Evolutionary conservation across 2,329 filamentous ascomycete genomes (phyloP).

Genomic region (Colletotrichum sp.): DNA sequence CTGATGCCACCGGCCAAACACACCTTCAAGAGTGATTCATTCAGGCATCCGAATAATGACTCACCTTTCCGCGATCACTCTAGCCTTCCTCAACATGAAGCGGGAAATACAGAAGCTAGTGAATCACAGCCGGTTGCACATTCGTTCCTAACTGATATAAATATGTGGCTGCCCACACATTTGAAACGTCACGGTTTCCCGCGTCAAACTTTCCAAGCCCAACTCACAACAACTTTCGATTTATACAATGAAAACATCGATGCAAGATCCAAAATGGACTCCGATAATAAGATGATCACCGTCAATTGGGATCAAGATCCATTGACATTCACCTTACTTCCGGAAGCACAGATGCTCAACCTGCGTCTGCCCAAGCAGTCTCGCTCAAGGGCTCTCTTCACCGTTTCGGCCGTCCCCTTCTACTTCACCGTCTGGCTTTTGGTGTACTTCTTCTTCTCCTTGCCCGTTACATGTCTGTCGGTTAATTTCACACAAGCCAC

Average conservation of each 20-base stretch:
- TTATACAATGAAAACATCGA: not conserved
- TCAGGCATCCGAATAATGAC: not conserved
- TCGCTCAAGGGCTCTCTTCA: not conserved
- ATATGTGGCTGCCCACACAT: rapidly evolving
- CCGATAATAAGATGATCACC: not conserved
- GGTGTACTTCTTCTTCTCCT: not conserved
- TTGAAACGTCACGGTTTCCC: not conserved
- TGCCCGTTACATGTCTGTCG: not conserved
- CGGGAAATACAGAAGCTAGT: not conserved
- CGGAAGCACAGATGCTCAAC: not conserved
- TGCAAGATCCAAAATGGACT: not conserved
- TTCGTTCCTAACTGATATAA: not conserved
- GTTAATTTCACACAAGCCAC: not conserved
- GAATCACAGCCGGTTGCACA: not conserved
- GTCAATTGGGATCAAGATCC: not conserved
- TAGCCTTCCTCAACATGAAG: not conserved
- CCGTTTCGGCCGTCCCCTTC: not conserved
- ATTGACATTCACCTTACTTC: not conserved
- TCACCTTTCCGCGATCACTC: rapidly evolving
- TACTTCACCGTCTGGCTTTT: not conserved
- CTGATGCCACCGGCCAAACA: not conserved
- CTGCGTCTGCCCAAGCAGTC: not conserved
- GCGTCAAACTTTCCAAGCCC: not conserved
- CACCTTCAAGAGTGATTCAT: rapidly evolving
- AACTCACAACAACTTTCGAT: not conserved